Conservation (phyloP, 495 filamentous ascomycete genomes). For the Penicillium parvum region DNA sequence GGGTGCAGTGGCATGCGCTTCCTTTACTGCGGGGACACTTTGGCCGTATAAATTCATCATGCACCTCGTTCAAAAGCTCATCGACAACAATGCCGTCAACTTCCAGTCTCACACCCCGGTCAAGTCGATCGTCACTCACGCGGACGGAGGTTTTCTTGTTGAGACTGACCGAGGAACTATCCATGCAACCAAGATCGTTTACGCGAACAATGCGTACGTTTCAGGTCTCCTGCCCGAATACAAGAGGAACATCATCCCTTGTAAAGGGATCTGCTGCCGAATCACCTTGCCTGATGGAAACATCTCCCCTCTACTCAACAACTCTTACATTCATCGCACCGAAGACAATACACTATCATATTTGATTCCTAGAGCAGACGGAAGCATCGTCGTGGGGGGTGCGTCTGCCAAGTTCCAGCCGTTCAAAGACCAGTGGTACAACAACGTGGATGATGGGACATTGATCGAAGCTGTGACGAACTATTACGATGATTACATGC, state of each 20-base stretch:
- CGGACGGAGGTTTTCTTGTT: constrained; percentile 41
- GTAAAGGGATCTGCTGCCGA: constrained; percentile 54
- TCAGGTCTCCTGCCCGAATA: constrained; percentile 53
- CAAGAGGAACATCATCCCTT: constrained; percentile 58
- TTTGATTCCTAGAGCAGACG: constrained; percentile 62
- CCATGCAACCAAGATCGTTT: constrained; percentile 49
- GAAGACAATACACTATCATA: constrained; percentile 42
- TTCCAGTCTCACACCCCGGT: constrained; percentile 60
- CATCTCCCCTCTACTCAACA: constrained; percentile 35
- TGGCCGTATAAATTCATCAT: constrained; percentile 61
- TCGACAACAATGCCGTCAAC: constrained; percentile 51
- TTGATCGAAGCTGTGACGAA: constrained; percentile 60
- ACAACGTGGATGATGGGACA: constrained; percentile 41
- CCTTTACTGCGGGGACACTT: constrained; percentile 53
- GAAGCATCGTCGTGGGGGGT: constrained; percentile 68
- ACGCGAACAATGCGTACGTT: constrained; percentile 73
- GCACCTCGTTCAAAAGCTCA: constrained; percentile 50
- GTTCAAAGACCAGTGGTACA: constrained; percentile 56
- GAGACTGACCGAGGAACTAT: constrained; percentile 53
- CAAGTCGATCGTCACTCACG: constrained; percentile 28
- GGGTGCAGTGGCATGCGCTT: constrained; percentile 28
- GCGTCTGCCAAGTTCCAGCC: constrained; percentile 45
- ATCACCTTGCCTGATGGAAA: constrained; percentile 57
- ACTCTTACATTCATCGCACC: constrained; percentile 31
- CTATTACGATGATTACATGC: constrained; percentile 50